Conservation (phyloP, 75 land plant species). For the Picea sitchensis region DNA sequence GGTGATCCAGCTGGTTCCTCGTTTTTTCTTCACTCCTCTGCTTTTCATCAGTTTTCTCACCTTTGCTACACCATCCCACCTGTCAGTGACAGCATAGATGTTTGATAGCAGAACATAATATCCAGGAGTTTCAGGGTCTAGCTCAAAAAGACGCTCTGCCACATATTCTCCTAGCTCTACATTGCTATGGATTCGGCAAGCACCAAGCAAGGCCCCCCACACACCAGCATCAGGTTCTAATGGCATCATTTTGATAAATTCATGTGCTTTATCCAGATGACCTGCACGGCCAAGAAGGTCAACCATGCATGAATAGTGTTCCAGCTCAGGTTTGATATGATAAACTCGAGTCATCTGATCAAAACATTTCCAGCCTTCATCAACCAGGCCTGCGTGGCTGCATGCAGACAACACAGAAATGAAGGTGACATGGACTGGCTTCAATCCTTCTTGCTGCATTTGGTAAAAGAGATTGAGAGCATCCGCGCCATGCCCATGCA, state of each 20-base stretch:
- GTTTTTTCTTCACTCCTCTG: conserved; percentile 29
- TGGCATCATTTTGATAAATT: conserved; percentile 23
- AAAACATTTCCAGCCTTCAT: conserved; percentile 36
- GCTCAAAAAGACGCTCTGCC: conserved; percentile 13
- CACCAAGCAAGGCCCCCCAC: conserved; percentile 37
- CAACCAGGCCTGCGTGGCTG: conserved; percentile 33
- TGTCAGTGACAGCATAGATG: conserved; percentile 24
- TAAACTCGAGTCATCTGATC: conserved; percentile 20
- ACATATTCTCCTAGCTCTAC: conserved; percentile 24
- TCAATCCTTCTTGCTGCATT: conserved; percentile 25
- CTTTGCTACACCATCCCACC: conserved; percentile 38
- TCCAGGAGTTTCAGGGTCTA: conserved; percentile 23
- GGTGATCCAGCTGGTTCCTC: conserved; percentile 34
- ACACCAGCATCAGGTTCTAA: conserved; percentile 22
- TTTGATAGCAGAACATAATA: conserved; percentile 29
- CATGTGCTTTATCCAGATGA: conserved; percentile 24
- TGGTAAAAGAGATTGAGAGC: conserved; percentile 29
- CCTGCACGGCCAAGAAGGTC: conserved; percentile 34
- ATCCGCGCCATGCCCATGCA: conserved; percentile 24
- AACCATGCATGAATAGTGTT: conserved; percentile 33
- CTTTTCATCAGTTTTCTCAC: conserved; percentile 19
- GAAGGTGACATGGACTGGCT: conserved; percentile 30
- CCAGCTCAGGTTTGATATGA: conserved; percentile 15
- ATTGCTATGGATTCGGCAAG: conserved; percentile 30
- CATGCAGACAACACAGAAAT: conserved; percentile 49